Base-by-base conservation (phyloP, 2,329 filamentous ascomycete species). In the Cladosporium halotolerans region DNA sequence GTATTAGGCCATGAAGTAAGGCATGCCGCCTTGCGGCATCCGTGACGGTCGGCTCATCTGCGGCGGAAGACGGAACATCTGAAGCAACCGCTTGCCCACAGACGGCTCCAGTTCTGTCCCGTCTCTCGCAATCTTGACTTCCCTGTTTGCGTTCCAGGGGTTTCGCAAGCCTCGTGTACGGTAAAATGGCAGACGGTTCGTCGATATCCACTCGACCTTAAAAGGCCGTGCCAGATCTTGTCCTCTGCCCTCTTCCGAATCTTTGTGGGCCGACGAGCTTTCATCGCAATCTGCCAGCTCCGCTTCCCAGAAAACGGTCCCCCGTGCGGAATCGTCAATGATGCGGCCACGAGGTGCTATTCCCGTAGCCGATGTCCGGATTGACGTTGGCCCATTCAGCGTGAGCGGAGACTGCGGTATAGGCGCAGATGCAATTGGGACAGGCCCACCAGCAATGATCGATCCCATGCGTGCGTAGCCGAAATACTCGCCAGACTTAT, bases 401-500 rank as follows among this genome's bases (percentile, higher is more conserved):
- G n/a, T n/a, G n/a, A n/a, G n/a, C n/a, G n/a, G n/a, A n/a, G n/a
- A n/a, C n/a, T n/a, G n/a, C n/a, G n/a, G n/a, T n/a, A n/a, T n/a
- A n/a, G n/a, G n/a, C n/a, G n/a, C n/a, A n/a, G n/a, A n/a, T n/a
- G n/a, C n/a, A n/a, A n/a, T n/a, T n/a, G n/a, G n/a, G n/a, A n/a
- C n/a, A n/a, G n/a, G n/a, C n/a, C n/a, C n/a, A n/a, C n/a, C n/a
- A n/a, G n/a, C n/a, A n/a, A n/a, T n/a, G n/a, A n/a, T 42, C 40
- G 92, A 96, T 9, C 78, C 75, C 92, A 97, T 97, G 38, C 87
- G 83, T 14, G 91, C 92, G 65, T 95, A 96, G 16, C 92, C 92
- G 71, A 93, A 96, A 66, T 96, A 97, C 70, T 96, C 91, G 10
- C 92, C 92, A 0, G 92, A 96, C 66, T 96, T 96, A 70, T 97